Evolutionary conservation across 768 basidiomycete genomes (phyloP).

Genomic region (Sarcodon aspratus): DNA sequence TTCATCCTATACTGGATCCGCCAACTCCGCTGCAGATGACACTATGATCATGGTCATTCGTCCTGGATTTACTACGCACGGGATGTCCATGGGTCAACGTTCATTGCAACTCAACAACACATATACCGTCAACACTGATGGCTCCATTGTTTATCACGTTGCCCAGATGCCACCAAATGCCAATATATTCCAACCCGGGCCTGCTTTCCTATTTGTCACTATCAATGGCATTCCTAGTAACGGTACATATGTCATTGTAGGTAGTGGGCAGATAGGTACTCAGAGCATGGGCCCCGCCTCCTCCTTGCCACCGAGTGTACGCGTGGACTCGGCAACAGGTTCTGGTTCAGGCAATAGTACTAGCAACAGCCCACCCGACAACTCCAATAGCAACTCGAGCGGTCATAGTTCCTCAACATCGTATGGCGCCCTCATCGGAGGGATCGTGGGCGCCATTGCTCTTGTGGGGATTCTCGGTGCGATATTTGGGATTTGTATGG

Average conservation of each 20-base stretch:
- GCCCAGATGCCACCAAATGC: conserved; percentile 77
- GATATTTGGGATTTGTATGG: conserved; percentile 37
- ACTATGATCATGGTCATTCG: conserved; percentile 71
- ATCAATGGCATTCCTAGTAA: conserved; percentile 79
- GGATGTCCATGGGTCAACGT: conserved; percentile 84
- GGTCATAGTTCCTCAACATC: conserved; percentile 21
- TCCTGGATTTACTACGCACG: conserved; percentile 79
- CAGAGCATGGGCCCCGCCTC: conserved; percentile 43
- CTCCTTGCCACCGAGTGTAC: conserved; percentile 39
- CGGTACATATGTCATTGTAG: conserved; percentile 67
- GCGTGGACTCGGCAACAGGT: conserved; percentile 18
- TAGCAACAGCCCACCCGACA: conserved; percentile 10
- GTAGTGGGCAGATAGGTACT: conserved; percentile 63
- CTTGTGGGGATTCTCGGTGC: conserved; percentile 39
- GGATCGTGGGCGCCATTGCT: conserved; percentile 40
- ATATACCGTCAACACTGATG: conserved; percentile 70
- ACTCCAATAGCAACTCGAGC: conserved; percentile 5
- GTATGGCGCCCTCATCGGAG: conserved; percentile 32
- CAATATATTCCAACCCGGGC: conserved; percentile 83
- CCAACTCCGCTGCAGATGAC: conserved; percentile 62
- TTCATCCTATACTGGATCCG: conserved; percentile 51
- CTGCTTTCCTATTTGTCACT: conserved; percentile 72
- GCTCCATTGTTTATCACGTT: conserved; percentile 69
- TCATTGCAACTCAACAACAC: conserved; percentile 76
- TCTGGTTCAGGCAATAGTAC: conserved; percentile 26